These are phyloP conservation scores for Digitaria exilis DNA, from an alignment of 202 grass and related monocot species.

Conservation along the genomic window DNA sequence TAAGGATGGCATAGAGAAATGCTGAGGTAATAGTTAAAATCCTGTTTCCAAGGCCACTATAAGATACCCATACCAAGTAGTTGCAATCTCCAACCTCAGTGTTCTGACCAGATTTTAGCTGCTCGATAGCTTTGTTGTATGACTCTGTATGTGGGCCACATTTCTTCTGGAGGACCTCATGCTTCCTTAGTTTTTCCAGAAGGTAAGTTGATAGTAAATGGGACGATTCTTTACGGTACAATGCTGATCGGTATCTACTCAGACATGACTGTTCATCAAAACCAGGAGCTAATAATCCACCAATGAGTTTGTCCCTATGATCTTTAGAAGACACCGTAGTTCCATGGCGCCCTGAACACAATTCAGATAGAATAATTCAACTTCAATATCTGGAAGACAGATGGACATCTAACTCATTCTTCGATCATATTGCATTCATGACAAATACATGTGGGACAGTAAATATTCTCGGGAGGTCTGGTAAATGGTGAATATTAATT, in stretches of 20 bases:
- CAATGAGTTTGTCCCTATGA: slow-evolving; percentile 48
- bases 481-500: background rate
- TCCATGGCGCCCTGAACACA: slow-evolving; percentile 19
- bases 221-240: slow-evolving; percentile 51
- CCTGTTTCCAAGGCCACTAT: slow-evolving; percentile 84
- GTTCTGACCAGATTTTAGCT: slow-evolving; percentile 53
- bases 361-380: background rate
- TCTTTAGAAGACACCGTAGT: slow-evolving; percentile 23
- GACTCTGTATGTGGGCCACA: slow-evolving; percentile 58
- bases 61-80: slow-evolving; percentile 82
- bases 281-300: slow-evolving; percentile 59
- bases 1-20: slow-evolving; percentile 90
- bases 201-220: slow-evolving; percentile 61
- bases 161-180: slow-evolving; percentile 62
- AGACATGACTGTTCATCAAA: slow-evolving; percentile 72
- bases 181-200: slow-evolving; percentile 57
- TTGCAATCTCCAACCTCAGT: slow-evolving; percentile 57
- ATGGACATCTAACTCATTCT: background rate
- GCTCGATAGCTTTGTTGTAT: slow-evolving; percentile 49
- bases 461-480: background rate
- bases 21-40: slow-evolving; percentile 79
- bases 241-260: slow-evolving; percentile 63
- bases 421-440: background rate
- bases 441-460: background rate
- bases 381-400: background rate